These are phyloP conservation scores for Starmerella asiatica DNA, from an alignment of 805 yeast species.

Conservation along the genomic window DNA sequence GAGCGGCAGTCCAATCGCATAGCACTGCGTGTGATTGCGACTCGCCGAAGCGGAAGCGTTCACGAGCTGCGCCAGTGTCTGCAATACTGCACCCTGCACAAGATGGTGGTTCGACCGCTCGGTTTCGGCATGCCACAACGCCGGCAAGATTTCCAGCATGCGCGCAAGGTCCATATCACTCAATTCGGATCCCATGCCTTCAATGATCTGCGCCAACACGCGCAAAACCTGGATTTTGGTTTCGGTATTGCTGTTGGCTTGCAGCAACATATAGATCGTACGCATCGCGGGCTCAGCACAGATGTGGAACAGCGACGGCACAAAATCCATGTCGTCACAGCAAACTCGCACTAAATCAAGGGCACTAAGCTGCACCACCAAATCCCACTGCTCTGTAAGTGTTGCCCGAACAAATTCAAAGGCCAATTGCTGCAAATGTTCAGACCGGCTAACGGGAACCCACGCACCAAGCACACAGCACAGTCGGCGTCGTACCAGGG, in stretches of 20 bases:
- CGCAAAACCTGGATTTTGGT: slow-evolving; percentile 62
- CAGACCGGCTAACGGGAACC: slow-evolving; percentile 54
- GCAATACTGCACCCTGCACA: slow-evolving; percentile 29
- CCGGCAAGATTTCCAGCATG: slow-evolving; percentile 42
- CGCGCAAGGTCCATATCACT: slow-evolving; percentile 17
- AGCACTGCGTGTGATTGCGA: slow-evolving; percentile 7
- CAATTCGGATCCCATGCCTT: slow-evolving; percentile 23
- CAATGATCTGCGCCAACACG: slow-evolving; percentile 45
- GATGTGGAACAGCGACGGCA: slow-evolving; percentile 52
- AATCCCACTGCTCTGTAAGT: slow-evolving; percentile 47
- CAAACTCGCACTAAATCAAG: slow-evolving; percentile 53
- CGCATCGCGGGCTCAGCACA: slow-evolving; percentile 42
- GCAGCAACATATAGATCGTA: slow-evolving; percentile 38
- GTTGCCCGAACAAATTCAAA: slow-evolving; percentile 46
- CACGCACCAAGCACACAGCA: slow-evolving; percentile 70
- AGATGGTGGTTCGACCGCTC: slow-evolving; percentile 25
- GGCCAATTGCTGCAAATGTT: slow-evolving; percentile 38
- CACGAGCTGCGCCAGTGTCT: slow-evolving; percentile 26
- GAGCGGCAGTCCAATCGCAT: slow-evolving; percentile 19
- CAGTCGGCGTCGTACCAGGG: slow-evolving; percentile 66
- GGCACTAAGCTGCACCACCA: slow-evolving; percentile 68
- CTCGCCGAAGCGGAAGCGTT: not conserved
- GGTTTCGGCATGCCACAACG: slow-evolving; percentile 54
- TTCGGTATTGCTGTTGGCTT: slow-evolving; percentile 46
- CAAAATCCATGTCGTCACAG: slow-evolving; percentile 79